phyloP scores from a whole-genome alignment of 2,329 filamentous ascomycete genomes.

The Aspergillus candidus region DNA sequence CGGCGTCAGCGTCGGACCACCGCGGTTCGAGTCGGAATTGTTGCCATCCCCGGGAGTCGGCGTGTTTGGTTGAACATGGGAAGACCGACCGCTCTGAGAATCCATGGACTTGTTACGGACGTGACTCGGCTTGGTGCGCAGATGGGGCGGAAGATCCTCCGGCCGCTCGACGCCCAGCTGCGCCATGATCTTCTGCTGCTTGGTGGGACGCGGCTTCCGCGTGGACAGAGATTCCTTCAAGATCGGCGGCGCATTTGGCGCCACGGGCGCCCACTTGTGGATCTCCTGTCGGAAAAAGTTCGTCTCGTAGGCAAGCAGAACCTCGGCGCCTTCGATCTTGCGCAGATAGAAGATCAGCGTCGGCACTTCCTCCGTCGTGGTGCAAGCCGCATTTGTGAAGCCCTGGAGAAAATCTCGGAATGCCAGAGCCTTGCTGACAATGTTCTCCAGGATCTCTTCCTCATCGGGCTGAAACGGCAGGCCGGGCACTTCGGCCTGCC shows the following conservation, averaged over 20 bases:
- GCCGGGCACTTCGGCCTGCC: conserved; percentile 72
- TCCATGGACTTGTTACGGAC: conserved; percentile 65
- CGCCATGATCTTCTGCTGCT: conserved; percentile 89
- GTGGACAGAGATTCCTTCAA: conserved; percentile 85
- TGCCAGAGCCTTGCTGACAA: conserved; percentile 74
- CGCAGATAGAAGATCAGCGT: conserved; percentile 91
- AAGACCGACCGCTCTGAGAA: conserved; percentile 23
- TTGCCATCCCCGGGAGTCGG: conserved; percentile 25
- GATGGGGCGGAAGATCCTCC: conserved; percentile 78
- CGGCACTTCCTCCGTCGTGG: conserved; percentile 77
- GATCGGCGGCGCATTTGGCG: conserved; percentile 76
- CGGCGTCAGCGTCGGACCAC: conserved; percentile 29
- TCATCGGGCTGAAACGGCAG: conserved; percentile 96
- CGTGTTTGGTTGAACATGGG: conserved; percentile 27
- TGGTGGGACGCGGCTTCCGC: conserved; percentile 90
- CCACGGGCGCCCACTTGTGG: conserved; percentile 90
- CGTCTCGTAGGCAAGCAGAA: conserved; percentile 85
- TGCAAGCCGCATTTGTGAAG: conserved; percentile 74
- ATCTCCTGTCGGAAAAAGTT: conserved; percentile 95
- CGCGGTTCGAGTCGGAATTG: conserved; percentile 25
- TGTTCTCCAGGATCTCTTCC: conserved; percentile 75
- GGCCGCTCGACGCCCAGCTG: conserved; percentile 84
- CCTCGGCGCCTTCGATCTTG: conserved; percentile 95
- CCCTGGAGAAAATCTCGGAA: conserved; percentile 78
- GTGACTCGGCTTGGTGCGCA: conserved; percentile 69